Conservation (phyloP, 306 rosid species). For the Herpetospermum pedunculosum region DNA sequence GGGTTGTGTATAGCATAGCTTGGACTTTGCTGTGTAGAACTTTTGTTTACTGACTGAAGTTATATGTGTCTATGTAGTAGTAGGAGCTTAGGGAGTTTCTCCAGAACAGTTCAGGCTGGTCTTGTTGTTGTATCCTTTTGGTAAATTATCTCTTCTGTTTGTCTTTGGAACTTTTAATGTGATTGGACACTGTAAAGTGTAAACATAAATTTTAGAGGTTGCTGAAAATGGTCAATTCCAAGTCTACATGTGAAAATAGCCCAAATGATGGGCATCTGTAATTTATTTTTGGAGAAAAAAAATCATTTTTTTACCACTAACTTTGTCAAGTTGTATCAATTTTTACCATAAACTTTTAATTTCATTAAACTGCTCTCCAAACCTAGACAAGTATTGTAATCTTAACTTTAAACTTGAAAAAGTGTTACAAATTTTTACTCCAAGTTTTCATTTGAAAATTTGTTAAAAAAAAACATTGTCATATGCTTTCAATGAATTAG, state of each 20-base stretch:
- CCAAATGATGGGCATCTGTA: too few species aligned
- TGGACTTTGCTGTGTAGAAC: background rate
- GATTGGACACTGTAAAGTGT: background rate
- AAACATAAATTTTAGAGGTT: background rate
- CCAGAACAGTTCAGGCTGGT: background rate
- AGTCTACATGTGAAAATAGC: background rate
- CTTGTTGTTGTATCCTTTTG: background rate
- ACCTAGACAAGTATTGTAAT: too few species aligned
- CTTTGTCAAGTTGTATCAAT: too few species aligned
- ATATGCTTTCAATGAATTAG: too few species aligned
- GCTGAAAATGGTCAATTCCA: background rate
- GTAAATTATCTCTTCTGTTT: background rate
- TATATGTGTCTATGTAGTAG: background rate
- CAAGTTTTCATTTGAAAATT: too few species aligned
- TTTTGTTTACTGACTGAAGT: background rate
- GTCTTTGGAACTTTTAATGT: background rate
- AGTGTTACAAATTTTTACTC: too few species aligned
- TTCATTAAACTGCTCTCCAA: too few species aligned
- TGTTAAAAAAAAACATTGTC: too few species aligned
- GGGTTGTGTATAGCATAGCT: constrained; percentile 9
- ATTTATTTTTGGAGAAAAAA: too few species aligned
- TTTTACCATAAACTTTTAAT: too few species aligned
- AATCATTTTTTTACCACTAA: too few species aligned
- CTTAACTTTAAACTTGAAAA: too few species aligned
- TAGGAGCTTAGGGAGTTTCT: background rate